These are phyloP conservation scores for Plantago major DNA, from an alignment of 257 asterid species.

Conservation along the genomic window DNA sequence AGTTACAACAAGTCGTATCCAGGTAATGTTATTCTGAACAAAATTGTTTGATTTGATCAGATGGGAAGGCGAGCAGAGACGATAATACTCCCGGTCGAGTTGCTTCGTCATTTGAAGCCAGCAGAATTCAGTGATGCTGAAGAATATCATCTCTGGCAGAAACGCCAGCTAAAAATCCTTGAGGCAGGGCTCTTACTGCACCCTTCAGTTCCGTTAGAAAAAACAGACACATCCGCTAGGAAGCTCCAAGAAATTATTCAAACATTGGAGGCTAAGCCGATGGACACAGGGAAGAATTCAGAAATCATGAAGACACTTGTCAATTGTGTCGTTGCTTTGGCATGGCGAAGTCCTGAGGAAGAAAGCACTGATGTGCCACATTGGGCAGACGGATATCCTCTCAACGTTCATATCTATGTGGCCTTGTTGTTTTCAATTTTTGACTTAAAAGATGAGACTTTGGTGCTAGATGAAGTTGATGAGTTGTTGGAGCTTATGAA, in stretches of 20 bases:
- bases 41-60: slow-evolving; percentile 25
- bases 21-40: not conserved
- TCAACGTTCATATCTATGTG: slow-evolving; percentile 50
- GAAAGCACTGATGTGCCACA: slow-evolving; percentile 49
- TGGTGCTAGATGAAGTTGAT: slow-evolving; percentile 57
- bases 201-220: slow-evolving; percentile 53
- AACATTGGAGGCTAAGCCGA: slow-evolving; percentile 31
- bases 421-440: slow-evolving; percentile 42
- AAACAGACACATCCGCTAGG: slow-evolving; percentile 33
- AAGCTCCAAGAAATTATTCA: slow-evolving; percentile 40
- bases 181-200: slow-evolving; percentile 63
- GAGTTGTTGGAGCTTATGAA: slow-evolving; percentile 66
- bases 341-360: slow-evolving; percentile 48
- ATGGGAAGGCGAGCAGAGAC: slow-evolving; percentile 79
- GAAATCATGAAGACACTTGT: slow-evolving; percentile 45
- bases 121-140: slow-evolving; percentile 55
- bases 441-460: slow-evolving; percentile 51
- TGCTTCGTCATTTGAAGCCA: slow-evolving; percentile 62
- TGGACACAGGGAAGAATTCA: slow-evolving; percentile 61
- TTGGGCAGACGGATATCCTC: slow-evolving; percentile 75
- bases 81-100: slow-evolving; percentile 70
- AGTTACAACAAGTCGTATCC: no score
- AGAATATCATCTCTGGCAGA: slow-evolving; percentile 76
- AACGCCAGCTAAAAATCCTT: slow-evolving; percentile 49
- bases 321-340: slow-evolving; percentile 43